These are phyloP conservation scores for Paramecium sexaurelia DNA, from an alignment of 73 alveolate species.

Conservation along the genomic window DNA sequence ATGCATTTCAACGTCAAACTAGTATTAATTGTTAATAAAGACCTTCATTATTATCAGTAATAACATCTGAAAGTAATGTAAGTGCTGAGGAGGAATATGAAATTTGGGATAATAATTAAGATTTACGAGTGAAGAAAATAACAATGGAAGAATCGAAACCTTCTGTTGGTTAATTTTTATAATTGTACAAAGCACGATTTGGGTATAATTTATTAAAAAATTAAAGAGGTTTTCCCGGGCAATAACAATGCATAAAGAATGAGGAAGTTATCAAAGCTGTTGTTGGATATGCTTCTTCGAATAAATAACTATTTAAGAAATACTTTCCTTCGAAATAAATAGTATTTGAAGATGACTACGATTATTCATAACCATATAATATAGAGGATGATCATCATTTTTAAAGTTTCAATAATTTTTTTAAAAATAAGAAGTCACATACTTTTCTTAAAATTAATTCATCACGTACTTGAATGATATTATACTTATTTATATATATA, in stretches of 20 bases:
- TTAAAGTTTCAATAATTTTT: neutral
- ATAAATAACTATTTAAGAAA: constrained; percentile 15
- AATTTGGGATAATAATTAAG: constrained; percentile 34
- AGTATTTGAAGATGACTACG: constrained; percentile 53
- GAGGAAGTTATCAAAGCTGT: constrained; percentile 36
- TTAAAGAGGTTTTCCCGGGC: constrained; percentile 38
- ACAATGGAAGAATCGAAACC: constrained; percentile 24
- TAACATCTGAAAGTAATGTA: neutral
- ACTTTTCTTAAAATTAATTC: neutral
- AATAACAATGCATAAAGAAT: neutral
- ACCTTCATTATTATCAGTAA: neutral
- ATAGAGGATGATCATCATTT: constrained; percentile 37
- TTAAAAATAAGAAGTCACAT: neutral
- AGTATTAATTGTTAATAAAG: neutral
- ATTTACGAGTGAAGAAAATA: constrained; percentile 24
- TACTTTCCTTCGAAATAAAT: constrained; percentile 25
- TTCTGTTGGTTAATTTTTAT: constrained; percentile 40
- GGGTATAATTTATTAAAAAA: neutral
- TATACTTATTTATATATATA: neutral
- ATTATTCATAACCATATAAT: constrained; percentile 30
- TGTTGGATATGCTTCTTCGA: constrained; percentile 6
- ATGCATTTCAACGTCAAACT: neutral
- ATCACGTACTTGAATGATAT: neutral
- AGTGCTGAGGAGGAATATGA: constrained; percentile 49
- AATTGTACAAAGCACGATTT: constrained; percentile 36